These are phyloP conservation scores for Dipodascus geniculatus DNA, from an alignment of 805 yeast genomes.

Conservation along the genomic window DNA sequence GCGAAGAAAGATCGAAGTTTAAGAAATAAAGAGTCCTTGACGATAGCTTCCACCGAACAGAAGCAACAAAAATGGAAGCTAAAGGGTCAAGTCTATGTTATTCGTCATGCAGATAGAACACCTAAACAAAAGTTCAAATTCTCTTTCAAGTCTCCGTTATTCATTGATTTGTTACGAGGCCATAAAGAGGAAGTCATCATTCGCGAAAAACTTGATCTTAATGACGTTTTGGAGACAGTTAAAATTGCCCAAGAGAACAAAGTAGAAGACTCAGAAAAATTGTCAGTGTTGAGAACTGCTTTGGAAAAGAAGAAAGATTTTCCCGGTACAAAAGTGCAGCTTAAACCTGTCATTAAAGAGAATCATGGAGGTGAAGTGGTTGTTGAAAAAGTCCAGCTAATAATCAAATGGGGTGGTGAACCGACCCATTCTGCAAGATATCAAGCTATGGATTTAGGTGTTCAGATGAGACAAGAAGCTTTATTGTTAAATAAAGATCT, in stretches of 20 bases:
- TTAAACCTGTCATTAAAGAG: conserved; percentile 72
- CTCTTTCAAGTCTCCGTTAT: conserved; percentile 79
- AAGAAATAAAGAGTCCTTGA: conserved; percentile 16
- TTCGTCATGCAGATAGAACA: conserved; percentile 96
- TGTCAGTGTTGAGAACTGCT: conserved; percentile 67
- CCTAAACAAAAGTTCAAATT: conserved; percentile 97
- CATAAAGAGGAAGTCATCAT: conserved; percentile 94
- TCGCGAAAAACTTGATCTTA: conserved; percentile 75
- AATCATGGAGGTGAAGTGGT: conserved; percentile 30
- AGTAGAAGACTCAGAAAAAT: conserved; percentile 70
- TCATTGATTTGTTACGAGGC: conserved; percentile 79
- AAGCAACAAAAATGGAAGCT: conserved; percentile 90
- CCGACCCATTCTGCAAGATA: conserved; percentile 95
- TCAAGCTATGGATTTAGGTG: conserved; percentile 93
- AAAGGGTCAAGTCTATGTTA: conserved; percentile 82
- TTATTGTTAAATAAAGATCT: conserved; percentile 76
- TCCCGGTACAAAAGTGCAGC: conserved; percentile 94
- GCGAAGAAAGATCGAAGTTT: conserved; percentile 31
- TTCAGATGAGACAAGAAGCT: conserved; percentile 86
- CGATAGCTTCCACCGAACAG: conserved; percentile 39
- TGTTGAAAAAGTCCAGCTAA: conserved; percentile 91
- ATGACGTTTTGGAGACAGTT: conserved; percentile 76
- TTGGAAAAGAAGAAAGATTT: conserved; percentile 78
- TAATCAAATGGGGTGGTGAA: conserved; percentile 98
- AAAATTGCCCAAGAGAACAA: conserved; percentile 55